A percentile compares a stretch with the other conserved stretches of the same genome.
Conservation (phyloP, 148 eudicot genomes). For the Heliosperma pusillum region DNA sequence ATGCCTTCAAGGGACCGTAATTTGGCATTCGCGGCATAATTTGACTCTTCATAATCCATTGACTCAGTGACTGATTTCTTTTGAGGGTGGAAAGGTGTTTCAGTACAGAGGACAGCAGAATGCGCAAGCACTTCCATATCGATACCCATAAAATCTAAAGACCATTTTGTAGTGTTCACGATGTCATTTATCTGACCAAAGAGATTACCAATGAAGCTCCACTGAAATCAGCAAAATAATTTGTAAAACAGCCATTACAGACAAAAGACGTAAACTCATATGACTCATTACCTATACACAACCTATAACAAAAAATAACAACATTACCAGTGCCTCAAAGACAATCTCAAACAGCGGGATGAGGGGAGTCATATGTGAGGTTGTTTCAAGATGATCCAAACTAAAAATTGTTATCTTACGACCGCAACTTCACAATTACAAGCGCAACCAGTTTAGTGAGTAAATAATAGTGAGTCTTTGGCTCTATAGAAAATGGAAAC, state of each 20-base stretch:
- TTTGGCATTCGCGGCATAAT: conserved; percentile 31
- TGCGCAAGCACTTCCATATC: conserved; percentile 70
- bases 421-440: too few species aligned
- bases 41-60: conserved; percentile 38
- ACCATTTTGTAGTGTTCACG: conserved; percentile 31
- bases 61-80: conserved; percentile 42
- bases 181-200: conserved; percentile 15
- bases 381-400: too few species aligned
- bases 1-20: conserved; percentile 30
- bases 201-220: conserved; percentile 3
- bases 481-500: too few species aligned
- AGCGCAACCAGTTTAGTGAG: too few species aligned
- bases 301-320: too few species aligned
- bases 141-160: conserved; percentile 25
- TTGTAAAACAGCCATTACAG: conserved; percentile 8
- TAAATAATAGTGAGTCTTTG: too few species aligned
- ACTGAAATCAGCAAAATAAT: not conserved
- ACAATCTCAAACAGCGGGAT: too few species aligned
- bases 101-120: conserved; percentile 42
- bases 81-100: conserved; percentile 48
- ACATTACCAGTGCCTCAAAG: too few species aligned
- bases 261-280: not conserved
- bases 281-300: not conserved
- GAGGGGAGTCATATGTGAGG: too few species aligned
- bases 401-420: too few species aligned